These are phyloP conservation scores for Heliocybe sulcata DNA, from an alignment of 1,284 basidiomycete genomes.

Conservation along the genomic window DNA sequence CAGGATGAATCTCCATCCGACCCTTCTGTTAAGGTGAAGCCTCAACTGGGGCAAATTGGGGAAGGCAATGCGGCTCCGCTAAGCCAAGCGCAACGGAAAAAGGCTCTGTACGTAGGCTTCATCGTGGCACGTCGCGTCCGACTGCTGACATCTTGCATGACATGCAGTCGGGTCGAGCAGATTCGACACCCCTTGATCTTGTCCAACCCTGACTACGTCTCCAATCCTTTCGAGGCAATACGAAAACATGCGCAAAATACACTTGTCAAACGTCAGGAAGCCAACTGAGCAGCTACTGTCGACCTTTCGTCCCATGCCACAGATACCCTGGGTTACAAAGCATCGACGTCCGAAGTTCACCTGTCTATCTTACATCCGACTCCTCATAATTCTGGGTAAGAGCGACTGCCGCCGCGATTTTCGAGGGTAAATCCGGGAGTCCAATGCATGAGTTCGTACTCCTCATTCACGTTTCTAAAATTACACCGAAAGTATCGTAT, in stretches of 20 bases:
- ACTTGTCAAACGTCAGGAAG: slow-evolving; percentile 42
- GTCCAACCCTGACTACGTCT: slow-evolving; percentile 55
- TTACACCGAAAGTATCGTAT: not conserved
- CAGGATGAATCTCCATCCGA: slow-evolving; percentile 9
- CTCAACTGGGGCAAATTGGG: slow-evolving; percentile 53
- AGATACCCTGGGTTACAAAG: too few relatives aligned
- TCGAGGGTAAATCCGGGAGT: not conserved
- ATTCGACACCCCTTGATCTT: slow-evolving; percentile 68
- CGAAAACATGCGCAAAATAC: slow-evolving; percentile 78
- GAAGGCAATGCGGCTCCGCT: slow-evolving; percentile 58
- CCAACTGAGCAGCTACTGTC: not conserved
- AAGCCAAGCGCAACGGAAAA: slow-evolving; percentile 59
- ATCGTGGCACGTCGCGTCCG: slow-evolving; percentile 3
- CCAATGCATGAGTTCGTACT: not conserved
- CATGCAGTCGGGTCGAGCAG: slow-evolving; percentile 53
- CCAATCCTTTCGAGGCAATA: slow-evolving; percentile 74
- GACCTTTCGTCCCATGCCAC: too few relatives aligned
- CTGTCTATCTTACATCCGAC: too few relatives aligned
- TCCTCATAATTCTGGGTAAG: too few relatives aligned
- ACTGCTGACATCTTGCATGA: slow-evolving; percentile 5
- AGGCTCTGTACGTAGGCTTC: slow-evolving; percentile 51
- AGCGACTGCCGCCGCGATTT: too few relatives aligned
- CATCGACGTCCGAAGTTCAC: too few relatives aligned
- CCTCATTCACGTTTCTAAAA: not conserved
- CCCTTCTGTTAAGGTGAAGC: slow-evolving; percentile 11